A percentile compares a stretch with the other conserved stretches of the same genome.
Conservation (phyloP, 2,329 filamentous ascomycete species). For the Cladosporium sp. region DNA sequence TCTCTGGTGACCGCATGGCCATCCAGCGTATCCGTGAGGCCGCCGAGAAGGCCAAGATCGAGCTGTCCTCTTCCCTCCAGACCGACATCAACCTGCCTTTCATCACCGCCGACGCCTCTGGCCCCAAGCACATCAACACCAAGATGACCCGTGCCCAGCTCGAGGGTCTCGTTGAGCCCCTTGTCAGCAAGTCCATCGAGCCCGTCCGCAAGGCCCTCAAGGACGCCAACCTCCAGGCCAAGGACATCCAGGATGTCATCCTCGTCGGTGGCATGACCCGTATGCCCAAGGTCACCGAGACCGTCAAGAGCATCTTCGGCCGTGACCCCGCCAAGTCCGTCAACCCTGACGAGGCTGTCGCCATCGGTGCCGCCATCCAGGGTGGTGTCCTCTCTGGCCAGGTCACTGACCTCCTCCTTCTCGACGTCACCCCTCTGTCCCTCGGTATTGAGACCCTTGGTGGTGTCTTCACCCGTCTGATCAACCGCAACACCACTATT, state of each 20-base stretch:
- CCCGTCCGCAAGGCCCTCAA: slow-evolving; percentile 95
- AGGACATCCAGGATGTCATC: slow-evolving; percentile 96
- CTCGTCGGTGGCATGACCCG: slow-evolving; percentile 98
- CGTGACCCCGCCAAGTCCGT: slow-evolving; percentile 96
- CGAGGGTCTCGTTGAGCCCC: slow-evolving; percentile 83
- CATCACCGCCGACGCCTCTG: slow-evolving; percentile 92
- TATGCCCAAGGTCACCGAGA: slow-evolving; percentile 97
- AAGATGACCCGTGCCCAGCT: slow-evolving; percentile 91
- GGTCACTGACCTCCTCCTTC: slow-evolving; percentile 89
- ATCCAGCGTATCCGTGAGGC: slow-evolving; percentile 99
- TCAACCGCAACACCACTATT: slow-evolving; percentile 99
- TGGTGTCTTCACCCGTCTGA: slow-evolving; percentile 94
- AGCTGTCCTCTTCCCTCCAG: slow-evolving; percentile 88
- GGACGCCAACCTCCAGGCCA: slow-evolving; percentile 83
- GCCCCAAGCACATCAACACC: slow-evolving; percentile 96
- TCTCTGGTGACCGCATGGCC: slow-evolving; percentile 90
- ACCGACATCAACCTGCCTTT: slow-evolving; percentile 98
- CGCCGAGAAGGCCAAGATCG: slow-evolving; percentile 98
- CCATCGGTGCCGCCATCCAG: slow-evolving; percentile 94
- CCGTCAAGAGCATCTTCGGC: slow-evolving; percentile 93
- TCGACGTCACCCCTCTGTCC: slow-evolving; percentile 92
- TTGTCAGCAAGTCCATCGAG: slow-evolving; percentile 80
- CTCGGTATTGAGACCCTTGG: slow-evolving; percentile 98
- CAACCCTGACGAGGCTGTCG: slow-evolving; percentile 97
- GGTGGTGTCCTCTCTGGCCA: slow-evolving; percentile 94